Base-by-base conservation (phyloP, 495 filamentous ascomycete species). In the Penicillium longicatenatum region DNA sequence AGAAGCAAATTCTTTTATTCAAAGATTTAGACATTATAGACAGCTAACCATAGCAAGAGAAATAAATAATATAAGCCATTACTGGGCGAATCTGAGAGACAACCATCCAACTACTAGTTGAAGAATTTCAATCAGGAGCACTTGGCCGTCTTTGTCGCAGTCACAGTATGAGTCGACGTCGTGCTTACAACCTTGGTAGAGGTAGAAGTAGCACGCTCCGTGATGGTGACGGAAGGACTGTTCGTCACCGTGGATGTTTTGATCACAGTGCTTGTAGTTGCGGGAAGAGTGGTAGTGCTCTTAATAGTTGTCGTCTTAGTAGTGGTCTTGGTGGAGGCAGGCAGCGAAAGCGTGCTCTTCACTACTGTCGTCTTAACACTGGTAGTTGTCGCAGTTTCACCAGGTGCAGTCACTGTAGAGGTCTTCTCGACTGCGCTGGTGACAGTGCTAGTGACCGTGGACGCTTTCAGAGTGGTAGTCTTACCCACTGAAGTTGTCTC, bases 221-320 rank as follows among this genome's bases (percentile, higher is more conserved):
- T 59, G 43, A 59, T 54, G 20, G 51, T 59, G 24, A 59, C 51
- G 1, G 51, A 59, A 7, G 57, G 57, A 17, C 12, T 50, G 30
- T 54, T 54, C 3, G 50, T 54, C 20, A 59, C 50, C 44, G 57
- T 59, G 9, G 45, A 50, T 10, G 50, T 59, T 35, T 54, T 59
- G 33, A 43, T 43, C 6, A 59, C 31, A 12, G 51, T 59, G 31
- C 44, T 54, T 10, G 57, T 54, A 8, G 57, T 41, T 14, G 57
- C 50, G 4, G 57, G 51, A 20, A 59, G 43, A 50, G 50, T 54
- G 26, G 12, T 50, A 6, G 57, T 59, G 44, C 35, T 59, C 50
- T 58, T 58, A 26, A 58, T 17, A 19, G 55, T 58, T 6, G 37
- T 52, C 14, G 39, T 52, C 35, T 52, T 46, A 4, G 48, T 47